phyloP scores from a whole-genome alignment of 2,329 filamentous ascomycete genomes.

The Colletotrichum orchidophilum region DNA sequence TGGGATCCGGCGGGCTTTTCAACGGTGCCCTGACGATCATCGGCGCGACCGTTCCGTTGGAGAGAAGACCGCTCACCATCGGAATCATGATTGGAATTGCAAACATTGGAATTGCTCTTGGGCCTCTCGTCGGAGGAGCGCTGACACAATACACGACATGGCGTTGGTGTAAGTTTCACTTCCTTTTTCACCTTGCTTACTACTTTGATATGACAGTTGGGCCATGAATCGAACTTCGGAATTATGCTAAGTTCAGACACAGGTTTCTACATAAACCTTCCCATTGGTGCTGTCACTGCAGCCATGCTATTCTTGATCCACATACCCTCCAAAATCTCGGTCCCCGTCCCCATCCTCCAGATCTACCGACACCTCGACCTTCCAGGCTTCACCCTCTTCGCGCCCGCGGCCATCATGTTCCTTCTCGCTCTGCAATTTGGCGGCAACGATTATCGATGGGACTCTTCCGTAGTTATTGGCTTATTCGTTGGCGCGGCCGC shows the following conservation, averaged over 20 bases:
- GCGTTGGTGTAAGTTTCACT: slow-evolving; percentile 52
- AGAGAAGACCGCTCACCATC: slow-evolving; percentile 37
- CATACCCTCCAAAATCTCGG: slow-evolving; percentile 48
- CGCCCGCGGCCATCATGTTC: slow-evolving; percentile 51
- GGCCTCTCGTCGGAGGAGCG: slow-evolving; percentile 57
- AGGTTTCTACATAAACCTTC: slow-evolving; percentile 59
- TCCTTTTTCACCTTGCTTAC: neutral
- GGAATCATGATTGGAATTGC: slow-evolving; percentile 36
- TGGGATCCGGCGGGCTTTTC: slow-evolving; percentile 55
- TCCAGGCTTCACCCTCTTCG: slow-evolving; percentile 53
- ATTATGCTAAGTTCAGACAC: neutral
- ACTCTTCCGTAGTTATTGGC: slow-evolving; percentile 48
- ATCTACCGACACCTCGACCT: slow-evolving; percentile 50
- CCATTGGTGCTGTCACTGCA: slow-evolving; percentile 49
- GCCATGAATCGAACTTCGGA: neutral
- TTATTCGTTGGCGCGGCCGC: slow-evolving; percentile 49
- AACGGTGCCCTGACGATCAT: slow-evolving; percentile 47
- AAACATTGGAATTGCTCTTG: slow-evolving; percentile 56
- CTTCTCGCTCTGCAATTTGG: slow-evolving; percentile 57
- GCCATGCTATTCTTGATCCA: slow-evolving; percentile 43
- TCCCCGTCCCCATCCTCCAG: slow-evolving; percentile 39
- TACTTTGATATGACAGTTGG: neutral
- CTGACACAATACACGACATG: slow-evolving; percentile 49
- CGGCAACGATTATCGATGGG: slow-evolving; percentile 50
- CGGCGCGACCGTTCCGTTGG: slow-evolving; percentile 40